Evolutionary conservation across 148 eudicot genomes (phyloP), one percentile per base, ranked within the genome.

Genomic region (Fagopyrum homotropicum): DNA sequence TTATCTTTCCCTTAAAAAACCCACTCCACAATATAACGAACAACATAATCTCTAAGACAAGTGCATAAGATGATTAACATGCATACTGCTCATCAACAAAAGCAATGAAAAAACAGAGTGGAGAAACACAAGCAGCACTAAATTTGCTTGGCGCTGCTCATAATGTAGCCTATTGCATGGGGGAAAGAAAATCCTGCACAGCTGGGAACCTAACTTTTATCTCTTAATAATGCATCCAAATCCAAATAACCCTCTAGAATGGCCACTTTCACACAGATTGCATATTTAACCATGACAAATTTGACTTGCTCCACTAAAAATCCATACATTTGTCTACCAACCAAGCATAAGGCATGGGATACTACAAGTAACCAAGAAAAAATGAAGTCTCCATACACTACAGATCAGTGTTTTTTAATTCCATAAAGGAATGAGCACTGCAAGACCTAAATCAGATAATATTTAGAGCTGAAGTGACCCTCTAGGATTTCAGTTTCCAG

Each of bases 281-380:
- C 44, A 15, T 66, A 43, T 66, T 35, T 12, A 14, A 40, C 0
- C 14, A 16, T 35, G 45, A 40, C 8, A 40, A 66, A 14, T 4
- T 7, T 40, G 19, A 66, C 71, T 66, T 66, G n/a, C 71, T 43
- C 47, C 46, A 43, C 46, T 66, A 66, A 66, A 63, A 66, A 66
- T 40, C 47, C 47, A 35, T 43, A 66, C 30, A 40, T 14, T 40
- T 66, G 63, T 14, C 71, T 5, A 64, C 71, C 29, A 57, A 57
- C 30, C 26, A 57, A 57, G 22, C 9, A 19, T 7, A 57, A 57
- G 30, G 63, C 4, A 19, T 57, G 22, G 8, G 8, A 8, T 57
- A 19, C 30, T 57, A 10, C 17, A 52, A 57, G 63, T 19, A 6
- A 0, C 19, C 17, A 57, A 57, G 4, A 49, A 7, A 49, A 8